Evolutionary conservation across 768 basidiomycete species (phyloP).

Genomic region (Tulasnella sp.): DNA sequence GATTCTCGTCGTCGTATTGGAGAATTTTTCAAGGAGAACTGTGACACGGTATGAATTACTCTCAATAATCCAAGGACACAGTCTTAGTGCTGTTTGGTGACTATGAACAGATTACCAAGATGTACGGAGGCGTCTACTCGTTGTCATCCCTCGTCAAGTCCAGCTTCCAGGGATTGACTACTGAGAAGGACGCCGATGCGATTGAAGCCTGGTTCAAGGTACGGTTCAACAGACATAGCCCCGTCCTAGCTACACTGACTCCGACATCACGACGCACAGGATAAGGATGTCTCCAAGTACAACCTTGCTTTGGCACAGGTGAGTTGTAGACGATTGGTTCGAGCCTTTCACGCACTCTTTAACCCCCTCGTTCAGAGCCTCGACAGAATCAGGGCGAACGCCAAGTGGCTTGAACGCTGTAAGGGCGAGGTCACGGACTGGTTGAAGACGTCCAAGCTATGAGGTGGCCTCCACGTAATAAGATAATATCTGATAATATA

Average conservation of each 20-base stretch:
- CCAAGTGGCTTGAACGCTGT: slow-evolving; percentile 68
- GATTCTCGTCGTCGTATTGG: slow-evolving; percentile 57
- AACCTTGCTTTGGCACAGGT: slow-evolving; percentile 54
- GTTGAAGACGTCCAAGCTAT: slow-evolving; percentile 45
- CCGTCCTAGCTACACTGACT: slow-evolving; percentile 29
- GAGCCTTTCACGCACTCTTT: not conserved
- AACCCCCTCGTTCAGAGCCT: slow-evolving; percentile 53
- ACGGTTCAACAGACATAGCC: slow-evolving; percentile 45
- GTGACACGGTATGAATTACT: slow-evolving; percentile 54
- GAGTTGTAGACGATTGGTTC: not conserved
- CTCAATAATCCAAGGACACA: slow-evolving; percentile 4
- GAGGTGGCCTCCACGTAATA: not conserved
- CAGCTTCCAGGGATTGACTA: slow-evolving; percentile 57
- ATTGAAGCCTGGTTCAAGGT: slow-evolving; percentile 78
- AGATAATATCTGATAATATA: slow-evolving; percentile 7
- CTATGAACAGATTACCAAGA: slow-evolving; percentile 57
- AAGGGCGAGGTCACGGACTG: slow-evolving; percentile 60
- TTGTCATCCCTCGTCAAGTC: slow-evolving; percentile 56
- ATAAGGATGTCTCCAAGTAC: slow-evolving; percentile 72
- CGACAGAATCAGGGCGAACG: slow-evolving; percentile 65
- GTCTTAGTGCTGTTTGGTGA: not conserved
- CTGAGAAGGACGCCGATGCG: slow-evolving; percentile 64
- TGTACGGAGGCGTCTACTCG: slow-evolving; percentile 71
- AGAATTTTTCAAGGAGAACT: slow-evolving; percentile 71
- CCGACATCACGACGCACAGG: slow-evolving; percentile 48